phyloP scores from a whole-genome alignment of 2,329 filamentous ascomycete genomes.

The Venturia aucupariae region DNA sequence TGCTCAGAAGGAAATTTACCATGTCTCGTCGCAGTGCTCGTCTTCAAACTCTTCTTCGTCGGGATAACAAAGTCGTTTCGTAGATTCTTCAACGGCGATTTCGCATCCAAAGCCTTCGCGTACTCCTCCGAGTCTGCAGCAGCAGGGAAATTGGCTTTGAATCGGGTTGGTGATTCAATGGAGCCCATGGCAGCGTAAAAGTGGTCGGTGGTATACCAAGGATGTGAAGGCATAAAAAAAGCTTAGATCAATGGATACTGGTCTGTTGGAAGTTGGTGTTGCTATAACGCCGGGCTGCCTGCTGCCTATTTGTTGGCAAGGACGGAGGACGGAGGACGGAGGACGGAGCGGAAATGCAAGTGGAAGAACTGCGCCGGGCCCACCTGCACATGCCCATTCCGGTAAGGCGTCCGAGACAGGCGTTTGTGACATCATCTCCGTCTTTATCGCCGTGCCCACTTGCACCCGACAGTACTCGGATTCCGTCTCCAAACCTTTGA shows the following conservation, averaged over 20 bases:
- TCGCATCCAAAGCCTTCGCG: background rate
- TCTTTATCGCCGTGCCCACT: slow-evolving; percentile 1
- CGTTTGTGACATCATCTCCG: background rate
- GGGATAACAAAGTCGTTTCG: background rate
- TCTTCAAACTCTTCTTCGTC: slow-evolving; percentile 1
- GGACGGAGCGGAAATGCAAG: too few relatives aligned
- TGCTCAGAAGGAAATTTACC: background rate
- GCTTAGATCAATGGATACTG: too few relatives aligned
- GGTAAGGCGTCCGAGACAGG: background rate
- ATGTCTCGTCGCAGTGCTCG: background rate
- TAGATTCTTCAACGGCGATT: background rate
- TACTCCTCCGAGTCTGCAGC: background rate
- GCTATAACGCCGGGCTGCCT: background rate
- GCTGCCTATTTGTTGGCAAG: background rate
- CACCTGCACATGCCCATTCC: too few relatives aligned
- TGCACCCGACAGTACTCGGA: background rate
- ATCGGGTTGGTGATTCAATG: background rate
- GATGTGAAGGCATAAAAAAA: background rate
- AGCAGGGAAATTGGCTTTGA: background rate
- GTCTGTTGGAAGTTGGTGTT: too few relatives aligned
- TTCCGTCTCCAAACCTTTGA: background rate
- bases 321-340: background rate
- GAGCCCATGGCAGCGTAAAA: background rate
- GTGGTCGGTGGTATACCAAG: background rate
- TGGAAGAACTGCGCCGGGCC: too few relatives aligned